Base-by-base conservation (phyloP, 2,329 filamentous ascomycete species). In the Aspergillus sp. region DNA sequence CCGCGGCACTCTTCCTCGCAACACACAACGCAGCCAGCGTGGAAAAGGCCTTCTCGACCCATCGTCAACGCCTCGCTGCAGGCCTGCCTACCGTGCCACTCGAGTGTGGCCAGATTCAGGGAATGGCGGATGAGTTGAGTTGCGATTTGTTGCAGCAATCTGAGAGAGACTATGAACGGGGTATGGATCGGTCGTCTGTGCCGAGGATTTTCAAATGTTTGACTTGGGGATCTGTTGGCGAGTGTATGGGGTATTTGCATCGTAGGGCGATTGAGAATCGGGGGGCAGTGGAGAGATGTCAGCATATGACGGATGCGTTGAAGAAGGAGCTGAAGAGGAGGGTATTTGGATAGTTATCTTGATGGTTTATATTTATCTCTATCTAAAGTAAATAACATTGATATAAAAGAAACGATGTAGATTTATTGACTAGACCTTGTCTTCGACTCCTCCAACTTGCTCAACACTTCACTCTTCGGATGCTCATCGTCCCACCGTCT, bases 41-140 rank as follows among this genome's bases (percentile, higher is more conserved):
- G 33, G 52, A 64, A n/a, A 65, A 64, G 39, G 75, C 75, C 6
- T 69, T 71, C 46, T 52, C 57, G 4, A 43, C 64, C 6, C 53
- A 56, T 4, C 47, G 45, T 32, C 42, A 57, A 2, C 68, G 76
- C n/a, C 66, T 73, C 13, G 59, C 62, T 9, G 44, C 59, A 7
- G 71, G 74, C 36, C 56, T 62, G 47, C 53, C 60, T 44, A 59
- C 61, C 28, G 57, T 64, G 41, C 64, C 69, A 3, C 59, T 76
- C 1, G 64, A 70, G 11, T 86, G 85, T 62, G 85, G 85, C 3
- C 89, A 94, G 69, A 75, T 95, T 5, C 85, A 89, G 69, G 89
- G 90, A 8, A 97, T 97, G 91, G 91, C 91, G 1, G 91, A 97
- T 56, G 90, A 96, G 62, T 81, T 95, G 40, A 87, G 83, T 19